phyloP scores from a whole-genome alignment of 345 rosid species.

The Psidium guajava region DNA sequence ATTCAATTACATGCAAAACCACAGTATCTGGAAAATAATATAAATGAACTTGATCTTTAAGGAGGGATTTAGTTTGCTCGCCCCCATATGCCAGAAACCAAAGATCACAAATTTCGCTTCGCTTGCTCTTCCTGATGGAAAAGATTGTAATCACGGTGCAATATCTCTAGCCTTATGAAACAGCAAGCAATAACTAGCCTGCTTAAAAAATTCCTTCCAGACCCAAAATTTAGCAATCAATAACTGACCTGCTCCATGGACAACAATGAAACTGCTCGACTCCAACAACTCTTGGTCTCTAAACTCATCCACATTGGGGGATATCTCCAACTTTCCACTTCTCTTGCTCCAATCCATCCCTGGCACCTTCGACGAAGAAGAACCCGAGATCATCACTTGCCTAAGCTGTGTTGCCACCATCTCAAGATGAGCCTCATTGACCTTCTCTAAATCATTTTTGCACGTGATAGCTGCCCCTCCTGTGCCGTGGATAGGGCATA shows the following conservation, averaged over 20 bases:
- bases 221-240: neutral
- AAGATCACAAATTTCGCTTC: neutral
- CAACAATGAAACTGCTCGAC: slow-evolving; percentile 53
- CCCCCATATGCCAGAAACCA: neutral
- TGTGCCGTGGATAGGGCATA: slow-evolving; percentile 5
- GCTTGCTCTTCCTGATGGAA: neutral
- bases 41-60: neutral
- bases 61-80: neutral
- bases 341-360: slow-evolving; percentile 96
- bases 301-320: slow-evolving; percentile 26
- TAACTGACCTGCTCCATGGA: slow-evolving; percentile 86
- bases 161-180: neutral
- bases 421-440: slow-evolving; percentile 57
- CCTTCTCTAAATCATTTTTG: slow-evolving; percentile 82
- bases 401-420: slow-evolving; percentile 54
- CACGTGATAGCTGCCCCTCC: slow-evolving; percentile 93
- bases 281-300: slow-evolving; percentile 17
- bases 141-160: neutral
- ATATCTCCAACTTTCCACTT: slow-evolving; percentile 37
- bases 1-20: neutral
- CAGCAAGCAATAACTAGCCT: neutral
- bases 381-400: slow-evolving; percentile 35
- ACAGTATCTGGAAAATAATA: neutral
- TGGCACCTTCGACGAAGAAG: slow-evolving; percentile 24
- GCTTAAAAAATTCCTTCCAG: neutral